Evolutionary conservation across 1,284 basidiomycete genomes (phyloP).

Genomic region (Apiotrichum veenhuisii): DNA sequence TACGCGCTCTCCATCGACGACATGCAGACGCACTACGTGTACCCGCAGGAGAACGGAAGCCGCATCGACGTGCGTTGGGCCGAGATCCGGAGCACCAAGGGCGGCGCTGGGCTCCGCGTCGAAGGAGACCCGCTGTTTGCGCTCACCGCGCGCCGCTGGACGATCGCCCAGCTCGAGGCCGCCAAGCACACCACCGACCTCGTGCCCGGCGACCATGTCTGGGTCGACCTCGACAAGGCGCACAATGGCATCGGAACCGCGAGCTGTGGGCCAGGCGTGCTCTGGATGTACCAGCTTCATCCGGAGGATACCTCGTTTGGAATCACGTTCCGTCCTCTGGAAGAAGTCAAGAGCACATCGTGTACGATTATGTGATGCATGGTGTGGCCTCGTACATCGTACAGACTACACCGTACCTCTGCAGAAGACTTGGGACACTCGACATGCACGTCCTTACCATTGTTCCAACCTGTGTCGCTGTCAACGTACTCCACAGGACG

Average conservation of each 20-base stretch:
- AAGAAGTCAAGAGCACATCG: too few relatives aligned
- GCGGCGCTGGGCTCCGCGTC: background rate
- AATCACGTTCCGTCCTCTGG: too few relatives aligned
- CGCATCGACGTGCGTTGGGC: slow-evolving; percentile 19
- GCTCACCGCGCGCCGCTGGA: slow-evolving; percentile 23
- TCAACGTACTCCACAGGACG: too few relatives aligned
- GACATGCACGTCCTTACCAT: too few relatives aligned
- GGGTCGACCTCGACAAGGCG: slow-evolving; percentile 20
- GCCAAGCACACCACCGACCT: slow-evolving; percentile 22
- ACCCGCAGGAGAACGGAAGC: slow-evolving; percentile 24
- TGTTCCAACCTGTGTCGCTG: too few relatives aligned
- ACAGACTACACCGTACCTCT: too few relatives aligned
- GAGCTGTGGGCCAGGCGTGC: slow-evolving; percentile 19
- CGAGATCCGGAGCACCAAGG: background rate
- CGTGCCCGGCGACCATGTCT: slow-evolving; percentile 15
- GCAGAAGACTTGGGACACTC: too few relatives aligned
- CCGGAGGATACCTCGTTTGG: too few relatives aligned
- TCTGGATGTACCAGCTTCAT: too few relatives aligned
- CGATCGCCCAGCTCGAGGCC: slow-evolving; percentile 15
- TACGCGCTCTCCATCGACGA: slow-evolving; percentile 16
- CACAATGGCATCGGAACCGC: slow-evolving; percentile 19
- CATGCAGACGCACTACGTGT: slow-evolving; percentile 23
- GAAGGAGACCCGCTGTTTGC: background rate
- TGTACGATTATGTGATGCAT: too few relatives aligned
- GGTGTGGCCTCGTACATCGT: too few relatives aligned